These are phyloP conservation scores for Kwoniella mangroviensis DNA, from an alignment of 768 basidiomycete genomes.

Conservation along the genomic window DNA sequence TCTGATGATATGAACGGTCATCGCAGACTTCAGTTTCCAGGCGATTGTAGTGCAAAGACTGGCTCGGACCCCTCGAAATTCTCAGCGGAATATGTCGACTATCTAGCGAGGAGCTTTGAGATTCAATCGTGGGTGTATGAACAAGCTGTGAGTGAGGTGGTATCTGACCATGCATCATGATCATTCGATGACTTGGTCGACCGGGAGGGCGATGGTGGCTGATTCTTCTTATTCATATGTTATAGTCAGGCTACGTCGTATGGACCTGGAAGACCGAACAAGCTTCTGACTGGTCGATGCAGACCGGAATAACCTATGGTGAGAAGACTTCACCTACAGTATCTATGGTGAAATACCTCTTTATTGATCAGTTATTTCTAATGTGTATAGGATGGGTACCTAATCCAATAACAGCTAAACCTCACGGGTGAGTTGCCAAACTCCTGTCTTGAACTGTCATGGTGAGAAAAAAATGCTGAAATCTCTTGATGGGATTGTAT, in stretches of 20 bases:
- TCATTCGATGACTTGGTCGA: no score
- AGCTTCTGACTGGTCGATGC: constrained; percentile 55
- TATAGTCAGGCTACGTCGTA: constrained; percentile 20
- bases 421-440: constrained; percentile 39
- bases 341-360: no score
- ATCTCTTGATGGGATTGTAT: neutral
- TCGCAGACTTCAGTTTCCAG: constrained; percentile 66
- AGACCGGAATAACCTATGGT: constrained; percentile 52
- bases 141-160: constrained; percentile 60
- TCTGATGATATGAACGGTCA: no score
- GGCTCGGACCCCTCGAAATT: constrained; percentile 66
- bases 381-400: constrained; percentile 48
- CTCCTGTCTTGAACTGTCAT: no score
- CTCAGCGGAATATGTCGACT: constrained; percentile 65
- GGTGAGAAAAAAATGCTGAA: no score
- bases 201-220: neutral
- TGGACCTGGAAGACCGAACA: constrained; percentile 58
- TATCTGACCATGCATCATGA: no score
- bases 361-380: neutral
- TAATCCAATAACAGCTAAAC: constrained; percentile 49
- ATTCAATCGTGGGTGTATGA: constrained; percentile 78
- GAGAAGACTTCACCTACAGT: neutral
- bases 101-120: constrained; percentile 70
- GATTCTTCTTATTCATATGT: neutral
- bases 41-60: constrained; percentile 74